Base-by-base conservation (phyloP, 805 yeast species). In the Candida khao-thaluensis region DNA sequence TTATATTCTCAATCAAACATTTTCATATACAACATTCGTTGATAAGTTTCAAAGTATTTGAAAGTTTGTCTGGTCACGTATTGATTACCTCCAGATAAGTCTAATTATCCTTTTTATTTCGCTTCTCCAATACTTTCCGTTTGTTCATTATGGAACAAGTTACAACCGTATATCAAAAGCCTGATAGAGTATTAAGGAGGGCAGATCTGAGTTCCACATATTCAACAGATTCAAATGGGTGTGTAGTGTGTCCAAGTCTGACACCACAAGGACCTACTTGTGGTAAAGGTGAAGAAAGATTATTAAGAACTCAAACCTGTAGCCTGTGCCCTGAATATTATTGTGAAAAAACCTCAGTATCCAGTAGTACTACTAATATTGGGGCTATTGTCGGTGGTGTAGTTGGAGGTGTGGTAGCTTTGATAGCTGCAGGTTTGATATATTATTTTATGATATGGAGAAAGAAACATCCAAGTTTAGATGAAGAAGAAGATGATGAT, bases 381-480 rank as follows among this genome's bases (percentile, higher is more conserved):
- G 73, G 73, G 9, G 69, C 59, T 4, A 60, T 68, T 14, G 71
- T 63, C 2, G 74, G 74, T 10, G 74, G 73, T 9, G 66, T 62
- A 1, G 53, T 66, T 3, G 74, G 72, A 10, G 69, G 69, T 7
- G 49, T 61, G 17, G 66, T 47, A 3, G 57, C 55, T 3, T 11
- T 63, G 5, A 26, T 59, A 2, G 27, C 57, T 2, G 64, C 48
- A 11, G 62, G 57, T 1, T 30, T 69, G 50, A 49, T 51, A 37
- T 46, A 44, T 30, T 64, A 57, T 41, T 43, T 51, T 40, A 52
- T 55, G 15, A 54, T 65, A 8, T 65, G 60, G 53, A 51, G 59
- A 34, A 65, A 63, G 47, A 59, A 54, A 40, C 63, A 55, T 43
- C 62, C 65, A 9, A 29, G 41, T 18, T 45, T 54, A 20, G 56